A percentile compares a stretch with the other conserved stretches of the same genome.
phyloP scores from a whole-genome alignment of 768 basidiomycete genomes.

The Baorangia bicolor region DNA sequence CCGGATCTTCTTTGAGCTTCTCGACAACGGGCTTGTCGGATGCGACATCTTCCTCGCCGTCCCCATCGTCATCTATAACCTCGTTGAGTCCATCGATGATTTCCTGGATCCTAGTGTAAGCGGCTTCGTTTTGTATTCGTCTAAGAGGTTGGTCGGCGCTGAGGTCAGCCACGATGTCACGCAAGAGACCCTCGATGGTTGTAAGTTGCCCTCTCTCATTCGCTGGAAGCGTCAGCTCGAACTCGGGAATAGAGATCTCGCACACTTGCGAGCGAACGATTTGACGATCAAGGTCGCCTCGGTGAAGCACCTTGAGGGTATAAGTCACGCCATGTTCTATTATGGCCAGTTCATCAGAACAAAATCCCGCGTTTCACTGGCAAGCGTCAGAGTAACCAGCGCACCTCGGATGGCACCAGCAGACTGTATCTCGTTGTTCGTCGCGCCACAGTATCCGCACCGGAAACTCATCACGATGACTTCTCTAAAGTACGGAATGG shows the following conservation, averaged over 20 bases:
- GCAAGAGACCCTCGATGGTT: constrained; percentile 91
- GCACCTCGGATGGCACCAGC: constrained; percentile 83
- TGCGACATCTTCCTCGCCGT: constrained; percentile 38
- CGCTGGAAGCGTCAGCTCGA: constrained; percentile 87
- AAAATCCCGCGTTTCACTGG: too few species aligned
- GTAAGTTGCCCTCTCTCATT: constrained; percentile 85
- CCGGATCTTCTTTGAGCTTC: constrained; percentile 41
- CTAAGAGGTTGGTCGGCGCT: constrained; percentile 80
- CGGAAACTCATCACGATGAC: constrained; percentile 96
- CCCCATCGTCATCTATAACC: constrained; percentile 62
- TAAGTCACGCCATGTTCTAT: constrained; percentile 82
- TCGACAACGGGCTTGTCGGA: constrained; percentile 30
- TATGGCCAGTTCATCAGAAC: not conserved
- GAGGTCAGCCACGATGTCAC: constrained; percentile 80
- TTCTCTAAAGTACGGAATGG: constrained; percentile 93
- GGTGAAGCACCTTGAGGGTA: constrained; percentile 71
- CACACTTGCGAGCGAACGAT: constrained; percentile 86
- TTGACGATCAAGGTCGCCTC: constrained; percentile 86
- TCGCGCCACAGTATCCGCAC: constrained; percentile 86
- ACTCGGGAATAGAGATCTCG: constrained; percentile 82
- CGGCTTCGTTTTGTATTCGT: constrained; percentile 69
- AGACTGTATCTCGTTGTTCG: constrained; percentile 93
- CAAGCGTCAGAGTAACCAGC: constrained; percentile 18
- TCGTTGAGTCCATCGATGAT: constrained; percentile 66
- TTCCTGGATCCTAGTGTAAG: constrained; percentile 69